phyloP scores from a whole-genome alignment of 768 basidiomycete species.

The Boletus insuetus region DNA sequence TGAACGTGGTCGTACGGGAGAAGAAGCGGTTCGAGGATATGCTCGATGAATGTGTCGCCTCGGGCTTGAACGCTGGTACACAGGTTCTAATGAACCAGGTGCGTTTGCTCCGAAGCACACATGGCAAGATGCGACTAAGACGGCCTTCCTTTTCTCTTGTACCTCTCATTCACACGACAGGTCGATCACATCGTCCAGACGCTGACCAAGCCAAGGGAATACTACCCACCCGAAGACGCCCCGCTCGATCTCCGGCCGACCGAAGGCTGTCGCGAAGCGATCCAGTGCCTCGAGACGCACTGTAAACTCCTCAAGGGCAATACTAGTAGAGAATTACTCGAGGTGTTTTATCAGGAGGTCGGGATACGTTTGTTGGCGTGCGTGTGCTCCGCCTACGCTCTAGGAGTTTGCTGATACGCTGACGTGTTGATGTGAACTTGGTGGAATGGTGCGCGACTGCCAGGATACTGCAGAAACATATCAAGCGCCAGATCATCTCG shows the following conservation, averaged over 20 bases:
- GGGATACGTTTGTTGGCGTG: slow-evolving; percentile 85
- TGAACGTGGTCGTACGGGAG: slow-evolving; percentile 90
- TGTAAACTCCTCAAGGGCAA: slow-evolving; percentile 90
- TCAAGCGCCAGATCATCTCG: slow-evolving; percentile 97
- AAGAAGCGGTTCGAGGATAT: slow-evolving; percentile 95
- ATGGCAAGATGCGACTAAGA: background rate
- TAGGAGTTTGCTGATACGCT: background rate
- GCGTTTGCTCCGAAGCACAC: background rate
- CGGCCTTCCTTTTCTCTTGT: background rate
- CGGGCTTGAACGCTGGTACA: slow-evolving; percentile 91
- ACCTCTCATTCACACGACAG: slow-evolving; percentile 35
- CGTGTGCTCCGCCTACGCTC: slow-evolving; percentile 25
- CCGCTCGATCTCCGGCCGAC: slow-evolving; percentile 84
- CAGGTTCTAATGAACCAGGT: slow-evolving; percentile 96
- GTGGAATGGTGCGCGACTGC: too few species aligned
- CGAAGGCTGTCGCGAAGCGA: slow-evolving; percentile 83
- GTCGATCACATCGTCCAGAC: slow-evolving; percentile 91
- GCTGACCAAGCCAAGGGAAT: slow-evolving; percentile 80
- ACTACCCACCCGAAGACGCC: slow-evolving; percentile 82
- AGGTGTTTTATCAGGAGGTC: slow-evolving; percentile 98
- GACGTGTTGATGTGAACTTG: background rate
- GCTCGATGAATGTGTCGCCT: slow-evolving; percentile 91
- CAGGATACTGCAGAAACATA: slow-evolving; percentile 89
- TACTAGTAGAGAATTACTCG: slow-evolving; percentile 92
- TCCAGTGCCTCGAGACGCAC: slow-evolving; percentile 85